Evolutionary conservation across 768 basidiomycete genomes (phyloP).

Genomic region (Mycena chlorophos): DNA sequence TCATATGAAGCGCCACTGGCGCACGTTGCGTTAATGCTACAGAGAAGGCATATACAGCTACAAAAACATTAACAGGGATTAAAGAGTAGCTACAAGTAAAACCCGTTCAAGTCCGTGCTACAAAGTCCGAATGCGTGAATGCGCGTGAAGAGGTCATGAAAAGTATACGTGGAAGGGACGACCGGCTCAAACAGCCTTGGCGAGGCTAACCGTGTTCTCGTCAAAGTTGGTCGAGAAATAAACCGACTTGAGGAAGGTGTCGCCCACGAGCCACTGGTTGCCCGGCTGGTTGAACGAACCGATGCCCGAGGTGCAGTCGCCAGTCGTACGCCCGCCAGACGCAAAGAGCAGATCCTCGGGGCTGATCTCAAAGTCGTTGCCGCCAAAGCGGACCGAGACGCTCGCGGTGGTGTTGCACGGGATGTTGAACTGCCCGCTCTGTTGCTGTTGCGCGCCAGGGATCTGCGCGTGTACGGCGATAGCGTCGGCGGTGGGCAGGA

Average conservation of each 20-base stretch:
- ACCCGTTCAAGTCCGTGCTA: no score
- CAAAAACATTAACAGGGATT: no score
- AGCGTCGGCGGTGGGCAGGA: slow-evolving; percentile 5
- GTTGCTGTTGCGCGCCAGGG: slow-evolving; percentile 11
- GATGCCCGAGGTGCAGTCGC: slow-evolving; percentile 19
- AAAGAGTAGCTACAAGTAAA: no score
- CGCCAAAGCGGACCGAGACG: slow-evolving; percentile 16
- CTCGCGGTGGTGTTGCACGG: slow-evolving; percentile 25
- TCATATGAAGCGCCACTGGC: no score
- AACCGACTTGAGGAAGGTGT: slow-evolving; percentile 43
- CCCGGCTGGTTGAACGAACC: slow-evolving; percentile 1
- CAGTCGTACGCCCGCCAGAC: slow-evolving; percentile 4
- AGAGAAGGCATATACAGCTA: no score
- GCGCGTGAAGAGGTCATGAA: neutral
- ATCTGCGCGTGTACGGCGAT: slow-evolving; percentile 16
- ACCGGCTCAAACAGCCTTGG: slow-evolving; percentile 24
- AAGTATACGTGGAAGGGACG: neutral
- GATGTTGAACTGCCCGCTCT: slow-evolving; percentile 10
- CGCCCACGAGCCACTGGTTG: slow-evolving; percentile 30
- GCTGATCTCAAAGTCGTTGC: slow-evolving; percentile 13
- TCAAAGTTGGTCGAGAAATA: slow-evolving; percentile 40
- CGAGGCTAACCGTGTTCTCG: slow-evolving; percentile 36
- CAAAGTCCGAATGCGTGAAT: no score
- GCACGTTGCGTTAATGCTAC: no score
- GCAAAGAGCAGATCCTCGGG: slow-evolving; percentile 17